Conservation (phyloP, 495 filamentous ascomycete genomes). For the Rostrohypoxylon terebratum region DNA sequence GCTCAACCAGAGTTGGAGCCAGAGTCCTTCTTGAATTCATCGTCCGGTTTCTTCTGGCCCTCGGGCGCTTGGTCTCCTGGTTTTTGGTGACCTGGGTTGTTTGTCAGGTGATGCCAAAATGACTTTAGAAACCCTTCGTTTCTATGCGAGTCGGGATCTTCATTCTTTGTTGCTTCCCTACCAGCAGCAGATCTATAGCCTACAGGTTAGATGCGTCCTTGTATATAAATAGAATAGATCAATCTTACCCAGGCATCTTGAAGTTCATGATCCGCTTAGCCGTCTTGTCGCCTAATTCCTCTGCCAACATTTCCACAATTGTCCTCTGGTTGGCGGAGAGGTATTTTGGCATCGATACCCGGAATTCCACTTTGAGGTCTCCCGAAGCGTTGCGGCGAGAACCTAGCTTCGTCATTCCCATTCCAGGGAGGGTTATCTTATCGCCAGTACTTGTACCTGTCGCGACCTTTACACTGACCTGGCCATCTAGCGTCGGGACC, state of each 20-base stretch:
- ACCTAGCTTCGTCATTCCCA: constrained; percentile 89
- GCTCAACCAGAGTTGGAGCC: constrained; percentile 59
- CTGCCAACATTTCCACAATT: constrained; percentile 92
- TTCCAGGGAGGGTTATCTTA: constrained; percentile 83
- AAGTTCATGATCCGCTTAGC: constrained; percentile 90
- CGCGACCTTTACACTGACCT: constrained; percentile 86
- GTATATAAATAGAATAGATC: not conserved
- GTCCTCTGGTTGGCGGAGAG: constrained; percentile 88
- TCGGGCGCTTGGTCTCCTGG: constrained; percentile 47
- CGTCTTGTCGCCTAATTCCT: constrained; percentile 90
- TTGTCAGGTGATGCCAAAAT: constrained; percentile 88
- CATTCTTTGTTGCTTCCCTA: constrained; percentile 39
- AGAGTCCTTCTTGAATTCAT: constrained; percentile 70
- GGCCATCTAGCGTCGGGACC: constrained; percentile 89
- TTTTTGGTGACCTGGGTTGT: constrained; percentile 69
- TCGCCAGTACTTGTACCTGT: constrained; percentile 95
- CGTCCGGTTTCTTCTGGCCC: constrained; percentile 49
- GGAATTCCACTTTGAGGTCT: constrained; percentile 93
- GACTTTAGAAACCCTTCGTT: constrained; percentile 88
- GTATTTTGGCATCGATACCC: constrained; percentile 93
- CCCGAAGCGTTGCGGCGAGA: constrained; percentile 68
- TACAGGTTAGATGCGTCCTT: constrained; percentile 9
- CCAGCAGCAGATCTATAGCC: constrained; percentile 23
- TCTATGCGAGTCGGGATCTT: constrained; percentile 65
- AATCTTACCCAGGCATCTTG: constrained; percentile 52